A percentile compares a stretch with the other conserved stretches of the same genome.
Evolutionary conservation across 148 eudicot genomes (phyloP).

Genomic region (Camellia sinensis): DNA sequence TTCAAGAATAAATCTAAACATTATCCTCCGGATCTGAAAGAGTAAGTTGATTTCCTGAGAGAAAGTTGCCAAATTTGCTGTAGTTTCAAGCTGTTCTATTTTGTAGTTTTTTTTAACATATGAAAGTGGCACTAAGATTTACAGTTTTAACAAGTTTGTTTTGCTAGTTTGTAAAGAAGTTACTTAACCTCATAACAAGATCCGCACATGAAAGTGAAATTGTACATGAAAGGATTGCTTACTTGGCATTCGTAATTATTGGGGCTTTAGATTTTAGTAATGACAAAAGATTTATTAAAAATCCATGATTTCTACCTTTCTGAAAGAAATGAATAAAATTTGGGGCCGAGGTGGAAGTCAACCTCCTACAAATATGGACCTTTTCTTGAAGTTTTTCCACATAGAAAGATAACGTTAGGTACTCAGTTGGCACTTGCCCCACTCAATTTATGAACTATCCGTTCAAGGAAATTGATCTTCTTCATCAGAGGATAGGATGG

Average conservation of each 20-base stretch:
- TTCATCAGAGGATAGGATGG: too few relatives aligned
- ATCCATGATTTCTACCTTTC: neutral
- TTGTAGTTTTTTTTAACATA: neutral
- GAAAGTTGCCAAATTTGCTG: slow-evolving; percentile 1
- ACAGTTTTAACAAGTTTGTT: neutral
- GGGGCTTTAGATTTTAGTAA: neutral
- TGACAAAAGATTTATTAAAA: neutral
- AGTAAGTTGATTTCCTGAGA: slow-evolving; percentile 50
- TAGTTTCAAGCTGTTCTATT: neutral
- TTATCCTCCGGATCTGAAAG: slow-evolving; percentile 83
- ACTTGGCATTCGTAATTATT: neutral
- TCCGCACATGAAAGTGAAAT: neutral
- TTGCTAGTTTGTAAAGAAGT: neutral
- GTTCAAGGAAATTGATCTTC: too few relatives aligned
- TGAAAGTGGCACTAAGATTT: neutral
- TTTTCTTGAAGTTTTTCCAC: neutral
- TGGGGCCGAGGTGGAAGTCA: neutral
- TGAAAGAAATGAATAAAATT: neutral
- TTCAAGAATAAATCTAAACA: slow-evolving; percentile 61
- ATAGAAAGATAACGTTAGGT: neutral
- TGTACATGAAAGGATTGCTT: neutral
- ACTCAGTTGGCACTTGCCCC: neutral
- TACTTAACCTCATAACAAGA: neutral
- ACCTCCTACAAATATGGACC: neutral
- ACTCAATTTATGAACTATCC: too few relatives aligned